Evolutionary conservation across 2,329 filamentous ascomycete genomes (phyloP), one percentile per base, ranked within the genome.

Genomic region (Aureobasidium pullulans): DNA sequence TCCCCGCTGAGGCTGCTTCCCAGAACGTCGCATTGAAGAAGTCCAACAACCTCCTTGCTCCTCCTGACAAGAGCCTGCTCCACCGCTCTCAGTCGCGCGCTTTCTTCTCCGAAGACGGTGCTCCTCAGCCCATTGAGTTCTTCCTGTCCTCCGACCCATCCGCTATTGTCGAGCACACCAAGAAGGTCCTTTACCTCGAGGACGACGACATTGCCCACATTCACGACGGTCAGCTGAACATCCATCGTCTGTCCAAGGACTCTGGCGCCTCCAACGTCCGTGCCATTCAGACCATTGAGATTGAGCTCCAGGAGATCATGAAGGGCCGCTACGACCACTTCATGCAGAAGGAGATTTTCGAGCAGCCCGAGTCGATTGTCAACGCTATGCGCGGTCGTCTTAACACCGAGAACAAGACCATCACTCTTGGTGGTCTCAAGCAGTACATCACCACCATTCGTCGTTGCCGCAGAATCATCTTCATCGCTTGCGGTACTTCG

Each of bases 331-430:
- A 97, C 77, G 94, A 99, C 76, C 94, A 99, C 81, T 99, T 96
- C 83, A 99, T 99, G 94, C 94, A 99, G 76, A 99, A 99, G 85
- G 94, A 99, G 77, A 99, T 99, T 71, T 99, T 99, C 76, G 94
- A 99, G 83, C 94, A 99, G 81, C 94, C 94, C 71, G 94, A 99
- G 79, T 99, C 94, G 13, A 90, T 99, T 63, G 87, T 99, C 80
- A 99, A 99, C 84, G 96, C 94, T 66, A 99, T 99, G 94, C 90
- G 94, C 85, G 94, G 94, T 78, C 94, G 94, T 79, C 81, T 99
- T 69, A 94, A 99, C 76, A 82, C 88, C 62, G 87, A 85, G 69
- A 96, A 96, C 82, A 96, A 95, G 83, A 89, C 85, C 61, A 92
- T 99, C 68, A 97, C 93, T 9, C 86, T 99, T 29, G 94, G 94